Evolutionary conservation across 1,139 yeast genomes (phyloP).

Genomic region (Scheffersomyces lignicola): DNA sequence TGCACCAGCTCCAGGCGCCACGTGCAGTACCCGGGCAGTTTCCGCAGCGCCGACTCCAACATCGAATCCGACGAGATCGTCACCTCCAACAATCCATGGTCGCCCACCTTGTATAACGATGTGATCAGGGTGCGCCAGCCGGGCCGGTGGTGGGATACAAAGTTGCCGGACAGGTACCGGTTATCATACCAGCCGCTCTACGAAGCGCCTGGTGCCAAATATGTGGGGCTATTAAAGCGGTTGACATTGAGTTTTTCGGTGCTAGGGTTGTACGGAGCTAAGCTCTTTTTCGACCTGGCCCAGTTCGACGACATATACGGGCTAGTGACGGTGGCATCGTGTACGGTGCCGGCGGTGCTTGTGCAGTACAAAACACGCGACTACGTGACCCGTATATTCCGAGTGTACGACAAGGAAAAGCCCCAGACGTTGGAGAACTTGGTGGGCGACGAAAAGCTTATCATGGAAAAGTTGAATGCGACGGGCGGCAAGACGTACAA

Average conservation of each 20-base stretch:
- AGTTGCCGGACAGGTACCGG: constrained; percentile 44
- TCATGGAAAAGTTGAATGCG: constrained; percentile 66
- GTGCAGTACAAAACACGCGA: constrained; percentile 61
- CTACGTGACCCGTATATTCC: constrained; percentile 69
- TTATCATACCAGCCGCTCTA: constrained; percentile 56
- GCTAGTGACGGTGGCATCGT: constrained; percentile 34
- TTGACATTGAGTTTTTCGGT: constrained; percentile 55
- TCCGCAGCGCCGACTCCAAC: constrained; percentile 32
- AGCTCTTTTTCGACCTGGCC: constrained; percentile 55
- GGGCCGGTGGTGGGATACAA: constrained; percentile 23
- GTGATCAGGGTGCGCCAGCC: constrained; percentile 31
- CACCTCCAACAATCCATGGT: constrained; percentile 50
- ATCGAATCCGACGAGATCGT: constrained; percentile 45
- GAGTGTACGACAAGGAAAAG: constrained; percentile 62
- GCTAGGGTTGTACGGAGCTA: constrained; percentile 55
- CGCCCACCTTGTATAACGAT: constrained; percentile 45
- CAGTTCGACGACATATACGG: constrained; percentile 59
- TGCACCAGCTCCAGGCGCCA: too few relatives aligned
- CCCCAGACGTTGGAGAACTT: constrained; percentile 69
- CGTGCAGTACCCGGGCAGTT: too few relatives aligned
- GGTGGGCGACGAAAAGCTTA: constrained; percentile 58
- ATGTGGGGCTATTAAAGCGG: constrained; percentile 56
- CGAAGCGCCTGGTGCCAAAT: constrained; percentile 55
- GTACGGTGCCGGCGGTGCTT: constrained; percentile 49
- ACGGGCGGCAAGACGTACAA: constrained; percentile 70